Evolutionary conservation across 192 early-diverging fungal genomes (phyloP), one percentile per base, ranked within the genome.

Genomic region (Funneliformis geosporum): DNA sequence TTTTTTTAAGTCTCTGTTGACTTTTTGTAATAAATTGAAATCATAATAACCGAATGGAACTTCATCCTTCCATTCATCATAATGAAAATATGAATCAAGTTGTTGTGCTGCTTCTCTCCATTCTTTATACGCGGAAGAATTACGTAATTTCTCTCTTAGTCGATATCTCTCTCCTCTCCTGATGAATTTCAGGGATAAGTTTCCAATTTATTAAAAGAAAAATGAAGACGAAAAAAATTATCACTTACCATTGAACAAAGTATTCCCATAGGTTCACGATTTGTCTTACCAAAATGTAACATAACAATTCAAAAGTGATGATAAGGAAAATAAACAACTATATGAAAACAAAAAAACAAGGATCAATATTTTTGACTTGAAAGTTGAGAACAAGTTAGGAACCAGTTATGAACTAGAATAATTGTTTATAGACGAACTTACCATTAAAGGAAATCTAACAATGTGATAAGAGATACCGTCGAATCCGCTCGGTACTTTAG

Each of bases 61-160:
- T 9, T 86, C 83, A 38, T 84, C 68, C 64, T 93, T 93, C 94
- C 94, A 95, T n/a, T 87, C 84, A 69, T 91, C 86, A 80, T 93
- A 92, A 21, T 86, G 81, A 76, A 94, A 82, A 75, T 88, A 90
- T 1, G 82, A 81, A 76, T 95, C 94, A 14, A 95, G 81, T 46
- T 75, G 78, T 9, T 86, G 61, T 28, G 94, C 94, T 2, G 86
- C 85, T 28, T 69, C 77, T 62, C 87, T 86, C 89, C 91, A 95
- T 70, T 90, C 87, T 75, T 89, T 84, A 82, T 92, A 94, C 8
- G 84, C 88, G 21, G 67, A 78, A 1, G 92, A 85, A 80, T 82
- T 87, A 82, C 83, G 85, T 76, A 86, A 86, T 74, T 72, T 84
- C 68, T 78, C 75, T 64, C 89, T 84, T 61, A 93, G 81, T 10